Base-by-base conservation (phyloP, 1,284 basidiomycete genomes). In the Moesziomyces parantarcticus region DNA sequence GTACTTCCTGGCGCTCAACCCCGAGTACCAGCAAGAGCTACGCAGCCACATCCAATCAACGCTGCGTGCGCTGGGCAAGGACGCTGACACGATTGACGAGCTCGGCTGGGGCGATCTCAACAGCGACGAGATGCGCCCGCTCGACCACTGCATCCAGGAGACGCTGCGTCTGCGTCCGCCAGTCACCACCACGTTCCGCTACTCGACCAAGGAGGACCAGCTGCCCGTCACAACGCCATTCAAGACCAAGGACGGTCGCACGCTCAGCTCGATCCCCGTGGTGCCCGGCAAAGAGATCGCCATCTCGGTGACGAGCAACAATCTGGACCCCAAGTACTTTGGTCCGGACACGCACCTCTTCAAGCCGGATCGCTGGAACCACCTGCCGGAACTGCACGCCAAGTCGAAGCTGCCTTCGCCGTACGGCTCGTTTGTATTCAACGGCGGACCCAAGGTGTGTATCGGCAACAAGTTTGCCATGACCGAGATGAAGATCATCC, bases 391-490 rank as follows among this genome's bases (percentile, higher is more conserved):
- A 47, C 55, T 55, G 54, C 59, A 58, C 39, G 47, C 50, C 43
- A 57, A 58, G 52, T 53, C 64, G 36, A 59, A 60, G 39, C 39
- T 73, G 9, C 69, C 65, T n/a, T 78, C 56, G 52, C 76, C 60
- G 55, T 82, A 67, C 56, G 81, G 55, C 3, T 68, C 64, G 25
- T 73, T 73, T 20, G 70, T 73, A 16, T 73, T 73, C 65, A 73
- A 73, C 51, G 65, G 57, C 5, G 81, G 81, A 32, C 75, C 80
- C 18, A 74, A 79, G 23, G 73, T 69, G 6, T 82, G 81, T 58
- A 76, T 82, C 29, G 81, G 81, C 2, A 62, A 70, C 52, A 59
- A 73, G 20, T 81, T 82, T 47, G 79, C 74, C 25, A 70, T 73
- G 70, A 60, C 60, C 48, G 70, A 73, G 70, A 73, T 73, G 70